Evolutionary conservation across 2,329 filamentous ascomycete genomes (phyloP).

Genomic region (Chaetomium sp.): DNA sequence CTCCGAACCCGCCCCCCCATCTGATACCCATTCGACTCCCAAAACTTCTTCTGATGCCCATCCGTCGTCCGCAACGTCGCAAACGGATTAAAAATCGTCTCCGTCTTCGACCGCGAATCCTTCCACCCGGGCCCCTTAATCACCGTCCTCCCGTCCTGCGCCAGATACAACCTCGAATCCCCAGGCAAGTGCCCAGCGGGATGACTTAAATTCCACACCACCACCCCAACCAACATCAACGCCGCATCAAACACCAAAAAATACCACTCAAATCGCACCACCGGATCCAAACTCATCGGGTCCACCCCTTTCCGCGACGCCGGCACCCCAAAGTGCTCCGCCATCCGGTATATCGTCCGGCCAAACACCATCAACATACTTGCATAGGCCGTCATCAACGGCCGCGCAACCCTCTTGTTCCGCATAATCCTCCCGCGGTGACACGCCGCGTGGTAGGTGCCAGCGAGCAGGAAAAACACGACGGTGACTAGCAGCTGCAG

Average conservation of each 20-base stretch:
- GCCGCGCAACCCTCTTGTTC: not conserved
- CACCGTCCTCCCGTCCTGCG: not conserved
- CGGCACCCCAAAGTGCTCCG: not conserved
- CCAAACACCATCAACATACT: not conserved
- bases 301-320: not conserved
- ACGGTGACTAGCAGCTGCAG: not conserved
- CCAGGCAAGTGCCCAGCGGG: not conserved
- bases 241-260: slow-evolving; percentile 1
- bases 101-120: not conserved
- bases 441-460: not conserved
- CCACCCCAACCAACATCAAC: not conserved
- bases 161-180: not conserved
- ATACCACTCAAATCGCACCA: slow-evolving; percentile 3
- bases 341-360: not conserved
- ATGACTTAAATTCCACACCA: not conserved
- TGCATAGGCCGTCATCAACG: not conserved
- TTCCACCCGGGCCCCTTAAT: slow-evolving; percentile 3
- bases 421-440: not conserved
- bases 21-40: slow-evolving; percentile 1
- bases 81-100: slow-evolving; percentile 2
- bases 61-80: not conserved
- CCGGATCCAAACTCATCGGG: not conserved
- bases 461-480: not conserved
- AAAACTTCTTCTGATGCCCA: slow-evolving; percentile 4
- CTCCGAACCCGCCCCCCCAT: not conserved